Percentiles rank a stretch among this genome's conserved stretches.
These are phyloP conservation scores for Aspergillus egyptiacus DNA, from an alignment of 495 filamentous ascomycete species.

Conservation along the genomic window DNA sequence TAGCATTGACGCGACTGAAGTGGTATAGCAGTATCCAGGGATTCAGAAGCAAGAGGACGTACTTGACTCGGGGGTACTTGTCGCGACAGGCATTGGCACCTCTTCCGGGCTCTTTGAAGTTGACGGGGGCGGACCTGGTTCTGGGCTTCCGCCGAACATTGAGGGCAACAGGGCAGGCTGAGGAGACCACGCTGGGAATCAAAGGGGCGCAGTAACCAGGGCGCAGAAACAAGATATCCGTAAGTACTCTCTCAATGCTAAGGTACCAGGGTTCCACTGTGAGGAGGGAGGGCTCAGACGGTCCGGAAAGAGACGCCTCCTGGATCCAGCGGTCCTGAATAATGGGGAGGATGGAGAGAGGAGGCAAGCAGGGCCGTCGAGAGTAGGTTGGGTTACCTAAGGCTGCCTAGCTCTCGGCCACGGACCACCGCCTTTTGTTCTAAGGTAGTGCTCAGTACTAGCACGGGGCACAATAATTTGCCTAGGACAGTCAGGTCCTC, in stretches of 20 bases:
- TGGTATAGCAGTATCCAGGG: no score
- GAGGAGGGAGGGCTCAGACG: slow-evolving; percentile 10
- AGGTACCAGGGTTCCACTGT: slow-evolving; percentile 24
- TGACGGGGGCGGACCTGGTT: slow-evolving; percentile 30
- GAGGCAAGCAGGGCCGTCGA: slow-evolving; percentile 13
- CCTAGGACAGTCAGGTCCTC: slow-evolving; percentile 5
- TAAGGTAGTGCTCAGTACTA: slow-evolving; percentile 26
- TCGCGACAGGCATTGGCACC: slow-evolving; percentile 35
- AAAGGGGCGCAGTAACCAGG: slow-evolving; percentile 1
- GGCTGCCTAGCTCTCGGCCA: slow-evolving; percentile 20
- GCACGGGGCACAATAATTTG: slow-evolving; percentile 14
- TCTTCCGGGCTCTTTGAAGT: slow-evolving; percentile 28
- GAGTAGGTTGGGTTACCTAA: slow-evolving; percentile 13
- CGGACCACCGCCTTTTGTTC: slow-evolving; percentile 25
- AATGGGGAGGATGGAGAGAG: slow-evolving; percentile 12
- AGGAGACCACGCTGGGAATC: slow-evolving; percentile 5
- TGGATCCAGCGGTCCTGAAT: slow-evolving; percentile 26
- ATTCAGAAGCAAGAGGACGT: no score
- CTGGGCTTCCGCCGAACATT: slow-evolving; percentile 37
- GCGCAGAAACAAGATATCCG: slow-evolving; percentile 5
- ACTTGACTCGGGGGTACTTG: slow-evolving; percentile 20
- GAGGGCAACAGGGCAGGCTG: slow-evolving; percentile 20
- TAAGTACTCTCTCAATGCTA: slow-evolving; percentile 13
- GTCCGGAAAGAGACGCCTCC: slow-evolving; percentile 28
- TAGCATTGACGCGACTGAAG: slow-evolving; percentile 8